A percentile compares a stretch with the other conserved stretches of the same genome.
Conservation (phyloP, 192 early-diverging fungal genomes). For the Coemansia sp. region DNA sequence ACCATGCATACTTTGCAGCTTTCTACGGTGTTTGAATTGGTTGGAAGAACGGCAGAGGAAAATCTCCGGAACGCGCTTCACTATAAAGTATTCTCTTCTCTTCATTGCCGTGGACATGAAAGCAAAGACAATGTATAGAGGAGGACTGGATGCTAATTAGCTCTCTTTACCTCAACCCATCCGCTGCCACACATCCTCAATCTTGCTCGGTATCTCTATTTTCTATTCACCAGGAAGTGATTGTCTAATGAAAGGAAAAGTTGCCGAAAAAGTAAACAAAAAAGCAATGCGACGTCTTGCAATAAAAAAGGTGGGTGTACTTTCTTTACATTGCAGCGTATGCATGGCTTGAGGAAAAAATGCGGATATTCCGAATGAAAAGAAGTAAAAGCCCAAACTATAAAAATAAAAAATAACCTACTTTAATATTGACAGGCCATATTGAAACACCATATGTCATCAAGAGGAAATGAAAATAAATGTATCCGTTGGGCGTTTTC, state of each 20-base stretch:
- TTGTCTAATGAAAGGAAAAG: not conserved
- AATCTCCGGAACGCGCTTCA: too few species aligned
- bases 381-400: not conserved
- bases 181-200: not conserved
- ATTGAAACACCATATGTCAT: not conserved
- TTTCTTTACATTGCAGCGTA: not conserved
- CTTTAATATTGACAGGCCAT: not conserved
- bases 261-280: not conserved
- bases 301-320: not conserved
- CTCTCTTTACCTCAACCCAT: not conserved
- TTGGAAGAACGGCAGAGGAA: too few species aligned
- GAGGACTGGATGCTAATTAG: not conserved
- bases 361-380: not conserved
- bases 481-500: too few species aligned
- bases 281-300: not conserved
- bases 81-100: too few species aligned
- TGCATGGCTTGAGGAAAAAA: conserved; percentile 2
- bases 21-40: too few species aligned
- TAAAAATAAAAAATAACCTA: not conserved
- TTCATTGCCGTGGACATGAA: too few species aligned
- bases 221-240: not conserved
- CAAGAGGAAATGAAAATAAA: too few species aligned
- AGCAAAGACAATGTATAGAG: not conserved
- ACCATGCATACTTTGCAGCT: too few species aligned
- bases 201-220: not conserved